Percentiles rank a stretch among this genome's conserved stretches.
phyloP scores from a whole-genome alignment of 805 yeast species.

The Myxozyma neglecta region DNA sequence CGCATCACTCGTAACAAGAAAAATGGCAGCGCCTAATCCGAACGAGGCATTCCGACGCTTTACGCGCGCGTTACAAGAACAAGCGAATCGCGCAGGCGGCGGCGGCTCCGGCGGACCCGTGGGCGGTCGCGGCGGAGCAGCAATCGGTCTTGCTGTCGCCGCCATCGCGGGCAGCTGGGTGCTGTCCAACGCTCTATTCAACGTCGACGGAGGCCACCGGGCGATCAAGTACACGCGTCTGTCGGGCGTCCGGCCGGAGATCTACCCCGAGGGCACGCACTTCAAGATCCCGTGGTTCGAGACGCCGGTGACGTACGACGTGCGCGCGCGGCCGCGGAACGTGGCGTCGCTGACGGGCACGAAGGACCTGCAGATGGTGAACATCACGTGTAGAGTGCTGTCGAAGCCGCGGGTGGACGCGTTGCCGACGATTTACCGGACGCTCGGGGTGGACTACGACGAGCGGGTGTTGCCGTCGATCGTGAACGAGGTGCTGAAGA shows the following conservation, averaged over 20 bases:
- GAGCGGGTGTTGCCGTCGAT: conserved; percentile 97
- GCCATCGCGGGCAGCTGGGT: conserved; percentile 59
- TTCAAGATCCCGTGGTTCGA: conserved; percentile 92
- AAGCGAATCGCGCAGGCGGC: conserved; percentile 16
- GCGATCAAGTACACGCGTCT: conserved; percentile 91
- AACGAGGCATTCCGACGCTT: conserved; percentile 27
- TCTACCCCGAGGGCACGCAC: conserved; percentile 94
- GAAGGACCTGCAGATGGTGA: conserved; percentile 98
- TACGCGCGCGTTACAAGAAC: conserved; percentile 26
- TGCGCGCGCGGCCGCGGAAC: conserved; percentile 95
- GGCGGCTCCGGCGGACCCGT: conserved; percentile 10
- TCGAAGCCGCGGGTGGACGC: conserved; percentile 80
- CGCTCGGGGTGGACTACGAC: conserved; percentile 92
- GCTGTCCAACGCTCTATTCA: conserved; percentile 61
- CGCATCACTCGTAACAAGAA: too few species aligned
- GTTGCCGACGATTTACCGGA: conserved; percentile 83
- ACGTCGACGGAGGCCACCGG: conserved; percentile 98
- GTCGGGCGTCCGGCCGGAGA: conserved; percentile 77
- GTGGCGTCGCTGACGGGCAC: conserved; percentile 97
- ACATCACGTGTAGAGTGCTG: conserved; percentile 96
- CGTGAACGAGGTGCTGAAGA: conserved; percentile 93
- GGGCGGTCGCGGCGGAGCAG: conserved; percentile 37
- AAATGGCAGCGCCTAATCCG: conserved; percentile 14
- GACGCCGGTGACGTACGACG: conserved; percentile 88
- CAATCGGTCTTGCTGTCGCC: conserved; percentile 59